Percentiles rank a stretch among this genome's conserved stretches.
These are phyloP conservation scores for Ceratorhiza oryzae-sativae DNA, from an alignment of 1,284 basidiomycete species.

Conservation along the genomic window DNA sequence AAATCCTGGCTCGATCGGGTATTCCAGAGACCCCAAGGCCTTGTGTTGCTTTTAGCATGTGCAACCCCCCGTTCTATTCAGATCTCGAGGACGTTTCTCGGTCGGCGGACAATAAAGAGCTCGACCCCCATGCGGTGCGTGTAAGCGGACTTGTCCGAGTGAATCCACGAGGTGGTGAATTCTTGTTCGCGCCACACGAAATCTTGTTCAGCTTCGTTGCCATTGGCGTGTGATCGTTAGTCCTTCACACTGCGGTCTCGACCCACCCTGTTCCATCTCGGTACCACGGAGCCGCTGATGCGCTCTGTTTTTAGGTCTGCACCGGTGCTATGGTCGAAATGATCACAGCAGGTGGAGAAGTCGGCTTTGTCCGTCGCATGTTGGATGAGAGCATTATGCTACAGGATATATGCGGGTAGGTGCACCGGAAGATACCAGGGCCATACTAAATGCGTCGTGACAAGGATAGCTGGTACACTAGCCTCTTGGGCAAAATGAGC, in stretches of 20 bases:
- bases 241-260: neutral
- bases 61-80: slow-evolving; percentile 94
- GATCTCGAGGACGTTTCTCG: slow-evolving; percentile 70
- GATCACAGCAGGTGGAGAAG: slow-evolving; percentile 87
- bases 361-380: slow-evolving; percentile 78
- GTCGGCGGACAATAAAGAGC: slow-evolving; percentile 68
- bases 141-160: neutral
- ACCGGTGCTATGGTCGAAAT: slow-evolving; percentile 86
- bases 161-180: slow-evolving; percentile 8
- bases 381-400: slow-evolving; percentile 69
- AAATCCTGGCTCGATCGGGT: slow-evolving; percentile 28
- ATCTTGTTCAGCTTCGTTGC: neutral
- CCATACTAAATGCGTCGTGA: neutral
- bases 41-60: slow-evolving; percentile 80
- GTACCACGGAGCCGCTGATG: neutral
- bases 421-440: slow-evolving; percentile 15
- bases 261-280: neutral
- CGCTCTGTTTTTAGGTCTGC: slow-evolving; percentile 62
- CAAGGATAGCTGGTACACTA: slow-evolving; percentile 82
- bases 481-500: slow-evolving; percentile 86
- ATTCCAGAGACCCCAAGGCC: slow-evolving; percentile 2
- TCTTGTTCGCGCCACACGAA: neutral
- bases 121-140: slow-evolving; percentile 69
- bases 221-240: neutral
- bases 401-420: slow-evolving; percentile 62